These are phyloP conservation scores for Fusarium coicis DNA, from an alignment of 2,329 filamentous ascomycete genomes.

Conservation along the genomic window DNA sequence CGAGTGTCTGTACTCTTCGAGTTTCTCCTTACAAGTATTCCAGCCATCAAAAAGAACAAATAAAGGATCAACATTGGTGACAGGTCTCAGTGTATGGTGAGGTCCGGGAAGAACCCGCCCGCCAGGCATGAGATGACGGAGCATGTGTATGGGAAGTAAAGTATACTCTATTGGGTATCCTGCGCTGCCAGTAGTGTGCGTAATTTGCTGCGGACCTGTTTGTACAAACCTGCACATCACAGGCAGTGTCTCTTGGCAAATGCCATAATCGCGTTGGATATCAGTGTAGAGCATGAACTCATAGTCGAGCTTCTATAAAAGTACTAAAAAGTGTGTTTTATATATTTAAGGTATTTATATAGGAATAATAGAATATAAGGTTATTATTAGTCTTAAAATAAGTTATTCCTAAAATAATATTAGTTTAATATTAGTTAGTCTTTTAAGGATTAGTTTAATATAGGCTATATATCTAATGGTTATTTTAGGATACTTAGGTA, in stretches of 20 bases:
- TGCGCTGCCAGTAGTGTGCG: not conserved
- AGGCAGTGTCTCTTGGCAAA: not conserved
- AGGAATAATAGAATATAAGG: too few species aligned
- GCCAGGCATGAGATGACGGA: not conserved
- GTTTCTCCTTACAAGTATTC: not conserved
- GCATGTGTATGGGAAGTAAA: not conserved
- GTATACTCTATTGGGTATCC: constrained; percentile 22
- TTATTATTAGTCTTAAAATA: too few species aligned
- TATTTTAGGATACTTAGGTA: too few species aligned
- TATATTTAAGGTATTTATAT: too few species aligned
- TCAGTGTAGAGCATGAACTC: constrained; percentile 27
- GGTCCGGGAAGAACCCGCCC: accelerated
- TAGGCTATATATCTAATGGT: too few species aligned
- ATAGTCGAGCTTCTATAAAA: too few species aligned
- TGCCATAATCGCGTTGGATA: not conserved
- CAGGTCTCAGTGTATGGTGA: accelerated
- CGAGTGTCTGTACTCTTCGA: constrained; percentile 8
- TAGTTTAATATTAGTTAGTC: too few species aligned
- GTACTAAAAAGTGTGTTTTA: too few species aligned
- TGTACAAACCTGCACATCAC: constrained; percentile 2
- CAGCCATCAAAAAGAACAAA: constrained; percentile 20
- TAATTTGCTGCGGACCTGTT: not conserved
- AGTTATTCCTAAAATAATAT: too few species aligned
- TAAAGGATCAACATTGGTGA: not conserved
- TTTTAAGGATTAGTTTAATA: too few species aligned